Evolutionary conservation across 2,329 filamentous ascomycete species (phyloP), one percentile per base, ranked within the genome.

Genomic region (Orbilia ellipsospora): DNA sequence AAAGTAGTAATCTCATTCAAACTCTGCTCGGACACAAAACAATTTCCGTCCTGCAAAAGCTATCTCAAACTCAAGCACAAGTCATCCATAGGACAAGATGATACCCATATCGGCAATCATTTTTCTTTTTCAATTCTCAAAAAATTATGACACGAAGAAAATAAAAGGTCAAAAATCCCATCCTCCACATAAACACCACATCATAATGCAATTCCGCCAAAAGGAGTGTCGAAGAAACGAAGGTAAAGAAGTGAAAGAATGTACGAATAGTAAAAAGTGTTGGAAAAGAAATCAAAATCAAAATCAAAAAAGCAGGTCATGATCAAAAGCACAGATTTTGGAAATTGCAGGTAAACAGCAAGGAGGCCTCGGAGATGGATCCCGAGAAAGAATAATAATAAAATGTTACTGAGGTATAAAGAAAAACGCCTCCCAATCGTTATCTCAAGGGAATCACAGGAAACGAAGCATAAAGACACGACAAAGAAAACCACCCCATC

Each of bases 341-440:
- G 5, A 36, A 36, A 36, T 36, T 36, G 31, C 5, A 36, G 8
- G 8, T 7, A 7, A 36, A 36, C 5, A 36, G 31, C 28, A 31
- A n/a, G 23, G 4, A 23, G 23, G 23, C 23, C 23, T 23, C 23
- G 23, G 31, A 36, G 31, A 6, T 48, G 8, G 13, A 48, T 51
- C 0, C 2, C 13, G n/a, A 51, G n/a, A 20, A 13, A n/a, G 23
- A 54, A 54, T 10, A 42, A 23, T 13, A 15, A 36, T 7, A 62
- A 18, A 48, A 26, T 2, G 5, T 36, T 10, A 10, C 31, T 36
- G 15, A 12, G 42, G 20, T 42, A 55, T 31, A 31, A 59, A 64
- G 31, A 10, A 65, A 60, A 75, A 75, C 72, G 72, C 72, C 72
- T 75, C 72, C 72, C 72, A 75, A 45, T 75, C 72, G 72, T 75